Evolutionary conservation across 768 basidiomycete genomes (phyloP), one percentile per base, ranked within the genome.

Genomic region (Jaapia argillacea): DNA sequence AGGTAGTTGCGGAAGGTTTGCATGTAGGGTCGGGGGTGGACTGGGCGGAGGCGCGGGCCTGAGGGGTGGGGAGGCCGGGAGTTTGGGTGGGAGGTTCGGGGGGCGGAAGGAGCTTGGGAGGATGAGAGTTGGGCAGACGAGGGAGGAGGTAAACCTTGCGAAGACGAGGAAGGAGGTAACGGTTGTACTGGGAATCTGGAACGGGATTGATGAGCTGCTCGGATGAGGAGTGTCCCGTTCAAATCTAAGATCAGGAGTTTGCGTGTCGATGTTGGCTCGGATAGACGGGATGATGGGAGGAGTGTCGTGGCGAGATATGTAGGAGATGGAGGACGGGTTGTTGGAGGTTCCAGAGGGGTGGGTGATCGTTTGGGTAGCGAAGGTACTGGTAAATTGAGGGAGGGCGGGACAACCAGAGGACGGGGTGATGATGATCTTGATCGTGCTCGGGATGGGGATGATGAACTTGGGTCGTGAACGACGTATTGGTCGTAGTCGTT

Each of bases 201-300:
- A 48, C 42, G 39, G 4, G 36, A 45, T 10, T 41, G 24, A 42
- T 67, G 70, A 0, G 69, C 60, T 4, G 77, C 69, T 24, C 85
- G 79, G 24, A 75, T 65, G 21, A 88, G 69, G 13, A 88, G 71
- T 0, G 83, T 79, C 12, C 85, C 85, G 49, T 88, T 85, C 22
- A 85, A 65, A 55, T 89, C 85, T 5, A 89, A 69, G 4, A 88
- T 69, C 40, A 88, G 68, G 1, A 88, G 70, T 54, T 87, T 88
- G 20, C 79, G 70, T 4, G 57, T 51, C 13, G 46, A 39, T 3
- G 55, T 16, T 0, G 65, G 60, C 4, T 61, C 51, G 1, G 48
- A 22, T 25, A 66, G 44, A 0, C 44, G 24, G 13, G 48, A 25
- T 1, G 70, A 67, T 1, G 58, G 48, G 24, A 51, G 26, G 5